Conservation (phyloP, 495 filamentous ascomycete genomes). For the Lophium mytilinum region DNA sequence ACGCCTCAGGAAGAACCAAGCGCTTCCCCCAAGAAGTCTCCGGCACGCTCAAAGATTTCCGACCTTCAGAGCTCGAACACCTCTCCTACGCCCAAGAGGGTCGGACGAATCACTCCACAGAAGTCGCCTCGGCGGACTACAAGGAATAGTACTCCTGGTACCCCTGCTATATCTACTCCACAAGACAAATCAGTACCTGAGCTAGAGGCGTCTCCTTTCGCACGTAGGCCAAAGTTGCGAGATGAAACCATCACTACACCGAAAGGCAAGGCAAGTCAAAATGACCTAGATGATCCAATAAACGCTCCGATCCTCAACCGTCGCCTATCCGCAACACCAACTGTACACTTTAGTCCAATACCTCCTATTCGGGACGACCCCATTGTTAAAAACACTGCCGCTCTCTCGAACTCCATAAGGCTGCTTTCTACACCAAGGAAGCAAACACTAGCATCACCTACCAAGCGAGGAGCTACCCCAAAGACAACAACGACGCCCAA, state of each 20-base stretch:
- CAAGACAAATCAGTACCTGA: slow-evolving; percentile 4
- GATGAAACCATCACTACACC: too few species aligned
- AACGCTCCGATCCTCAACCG: slow-evolving; percentile 19
- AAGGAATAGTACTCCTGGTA: slow-evolving; percentile 2
- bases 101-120: slow-evolving; percentile 1
- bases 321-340: slow-evolving; percentile 18
- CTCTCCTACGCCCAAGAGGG: slow-evolving; percentile 1
- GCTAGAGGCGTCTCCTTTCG: slow-evolving; percentile 15
- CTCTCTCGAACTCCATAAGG: slow-evolving; percentile 31
- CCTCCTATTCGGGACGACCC: slow-evolving; percentile 3
- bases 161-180: slow-evolving; percentile 3
- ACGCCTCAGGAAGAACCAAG: slow-evolving; percentile 4
- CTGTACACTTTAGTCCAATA: slow-evolving; percentile 21
- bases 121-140: slow-evolving; percentile 18
- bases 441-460: slow-evolving; percentile 18
- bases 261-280: too few species aligned
- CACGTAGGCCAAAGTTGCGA: not conserved
- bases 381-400: slow-evolving; percentile 19
- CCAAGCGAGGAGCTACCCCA: slow-evolving; percentile 21
- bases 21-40: slow-evolving; percentile 13
- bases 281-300: slow-evolving; percentile 18
- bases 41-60: not conserved
- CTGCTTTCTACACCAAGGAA: slow-evolving; percentile 32
- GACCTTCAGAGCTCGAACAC: not conserved
- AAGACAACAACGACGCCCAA: slow-evolving; percentile 31